Base-by-base conservation (phyloP, 345 rosid genomes). In the Arabis alpina region DNA sequence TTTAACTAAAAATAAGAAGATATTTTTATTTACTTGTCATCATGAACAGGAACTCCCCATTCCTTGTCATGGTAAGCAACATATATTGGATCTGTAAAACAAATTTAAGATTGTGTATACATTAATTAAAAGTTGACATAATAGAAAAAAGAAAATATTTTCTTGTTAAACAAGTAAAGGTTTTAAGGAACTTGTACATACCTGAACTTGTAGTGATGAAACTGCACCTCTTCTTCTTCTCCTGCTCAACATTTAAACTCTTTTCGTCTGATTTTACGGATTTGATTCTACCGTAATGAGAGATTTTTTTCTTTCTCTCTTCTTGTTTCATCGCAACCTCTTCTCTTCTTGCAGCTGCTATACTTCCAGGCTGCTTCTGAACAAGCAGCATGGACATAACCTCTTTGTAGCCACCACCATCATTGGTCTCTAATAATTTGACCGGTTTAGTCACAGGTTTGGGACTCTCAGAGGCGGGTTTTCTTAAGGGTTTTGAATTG, bases 1-100 rank as follows among this genome's bases (percentile, higher is more conserved):
- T 32, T 60, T 60, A 5, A 51, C 23, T 2, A 0, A 0, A 5
- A 2, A 9, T 52, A 23, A 1, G 0, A 34, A 32, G 9, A 51
- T 10, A 0, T 6, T 6, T 34, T 36, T 27, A 54, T 41, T 70
- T 61, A 86, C 93, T 66, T 83, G 67, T 90, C 96, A 77, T 87
- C 86, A 57, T 90, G 87, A 37, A 83, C 86, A 34, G 93, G 86
- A 62, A 89, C 88, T 61, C 96, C 96, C 93, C 96, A 89, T 83
- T 87, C 96, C 62, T 80, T 72, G 62, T 90, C 91, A 72, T 87
- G 91, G 79, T 86, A 90, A 71, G 85, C 87, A 12, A 87, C 86
- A 68, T 84, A 87, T 28, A 84, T 57, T 37, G 88, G 89, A 81
- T 90, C 91, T 89, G 84, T 25, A 28, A 10, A 59, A 61, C 5